These are phyloP conservation scores for Gymnopilus dilepis DNA, from an alignment of 768 basidiomycete genomes.

Conservation along the genomic window DNA sequence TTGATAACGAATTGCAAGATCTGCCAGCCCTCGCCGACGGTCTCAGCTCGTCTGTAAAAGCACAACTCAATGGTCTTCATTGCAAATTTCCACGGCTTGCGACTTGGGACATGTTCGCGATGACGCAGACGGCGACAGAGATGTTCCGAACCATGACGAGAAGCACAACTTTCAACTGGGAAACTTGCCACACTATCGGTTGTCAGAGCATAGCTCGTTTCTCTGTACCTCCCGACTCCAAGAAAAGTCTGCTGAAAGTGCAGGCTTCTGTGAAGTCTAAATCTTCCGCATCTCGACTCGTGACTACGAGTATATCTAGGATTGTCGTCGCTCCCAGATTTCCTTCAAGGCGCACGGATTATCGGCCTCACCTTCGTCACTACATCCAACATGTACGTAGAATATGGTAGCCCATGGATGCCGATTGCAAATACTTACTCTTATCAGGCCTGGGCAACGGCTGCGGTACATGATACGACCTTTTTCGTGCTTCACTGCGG, in stretches of 20 bases:
- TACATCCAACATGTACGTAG: constrained; percentile 4
- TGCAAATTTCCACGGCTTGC: constrained; percentile 1
- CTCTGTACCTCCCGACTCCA: neutral
- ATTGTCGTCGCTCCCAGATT: neutral
- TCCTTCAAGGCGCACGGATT: neutral
- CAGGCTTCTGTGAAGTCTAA: neutral
- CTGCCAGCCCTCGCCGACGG: neutral
- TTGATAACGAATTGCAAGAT: too few species aligned
- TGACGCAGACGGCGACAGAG: neutral
- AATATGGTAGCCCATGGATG: too few species aligned
- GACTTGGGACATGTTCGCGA: constrained; percentile 6
- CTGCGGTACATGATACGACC: constrained; percentile 1
- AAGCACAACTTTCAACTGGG: neutral
- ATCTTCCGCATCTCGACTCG: neutral
- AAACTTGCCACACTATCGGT: neutral
- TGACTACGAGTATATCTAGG: neutral
- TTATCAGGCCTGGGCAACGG: constrained; percentile 8
- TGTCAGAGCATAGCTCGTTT: neutral
- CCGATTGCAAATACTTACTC: neutral
- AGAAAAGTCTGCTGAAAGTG: neutral
- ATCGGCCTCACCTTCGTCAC: neutral
- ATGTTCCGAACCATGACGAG: neutral
- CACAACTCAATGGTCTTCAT: neutral
- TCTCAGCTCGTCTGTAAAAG: neutral
- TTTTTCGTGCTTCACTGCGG: constrained; percentile 14